These are phyloP conservation scores for Plasmodium berghei DNA, from an alignment of 169 alveolate species.

Conservation along the genomic window DNA sequence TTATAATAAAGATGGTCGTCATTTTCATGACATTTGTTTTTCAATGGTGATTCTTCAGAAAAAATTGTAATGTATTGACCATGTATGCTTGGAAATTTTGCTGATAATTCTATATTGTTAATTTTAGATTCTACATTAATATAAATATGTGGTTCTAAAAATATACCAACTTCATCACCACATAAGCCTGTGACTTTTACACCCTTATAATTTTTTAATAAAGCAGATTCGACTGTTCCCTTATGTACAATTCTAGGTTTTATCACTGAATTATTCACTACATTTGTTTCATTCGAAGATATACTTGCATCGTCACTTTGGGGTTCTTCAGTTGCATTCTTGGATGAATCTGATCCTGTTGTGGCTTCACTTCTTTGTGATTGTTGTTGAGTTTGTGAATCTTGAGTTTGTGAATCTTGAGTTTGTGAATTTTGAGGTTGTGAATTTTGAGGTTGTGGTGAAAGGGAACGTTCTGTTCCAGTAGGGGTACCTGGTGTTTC, in stretches of 20 bases:
- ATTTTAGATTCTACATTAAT: not conserved
- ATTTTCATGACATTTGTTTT: not conserved
- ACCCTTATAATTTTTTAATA: conserved; percentile 4
- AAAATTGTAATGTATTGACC: no score
- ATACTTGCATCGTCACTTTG: not conserved
- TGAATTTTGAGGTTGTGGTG: no score
- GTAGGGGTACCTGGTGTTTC: no score
- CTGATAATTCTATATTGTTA: not conserved
- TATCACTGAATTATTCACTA: not conserved
- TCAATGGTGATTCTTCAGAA: no score
- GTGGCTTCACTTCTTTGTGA: no score
- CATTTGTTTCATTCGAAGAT: not conserved
- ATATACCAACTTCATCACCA: conserved; percentile 28
- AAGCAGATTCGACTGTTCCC: conserved; percentile 1
- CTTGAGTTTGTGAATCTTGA: no score
- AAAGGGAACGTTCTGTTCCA: no score
- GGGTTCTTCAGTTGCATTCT: no score
- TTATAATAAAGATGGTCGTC: not conserved
- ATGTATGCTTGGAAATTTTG: not conserved
- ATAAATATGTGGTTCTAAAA: conserved; percentile 14
- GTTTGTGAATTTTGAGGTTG: no score
- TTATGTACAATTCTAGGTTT: not conserved
- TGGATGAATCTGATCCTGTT: no score
- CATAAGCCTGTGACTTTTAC: conserved; percentile 24
- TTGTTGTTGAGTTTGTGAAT: no score